Base-by-base conservation (phyloP, 2,329 filamentous ascomycete species). In the Aspergillus quadrilineatus region DNA sequence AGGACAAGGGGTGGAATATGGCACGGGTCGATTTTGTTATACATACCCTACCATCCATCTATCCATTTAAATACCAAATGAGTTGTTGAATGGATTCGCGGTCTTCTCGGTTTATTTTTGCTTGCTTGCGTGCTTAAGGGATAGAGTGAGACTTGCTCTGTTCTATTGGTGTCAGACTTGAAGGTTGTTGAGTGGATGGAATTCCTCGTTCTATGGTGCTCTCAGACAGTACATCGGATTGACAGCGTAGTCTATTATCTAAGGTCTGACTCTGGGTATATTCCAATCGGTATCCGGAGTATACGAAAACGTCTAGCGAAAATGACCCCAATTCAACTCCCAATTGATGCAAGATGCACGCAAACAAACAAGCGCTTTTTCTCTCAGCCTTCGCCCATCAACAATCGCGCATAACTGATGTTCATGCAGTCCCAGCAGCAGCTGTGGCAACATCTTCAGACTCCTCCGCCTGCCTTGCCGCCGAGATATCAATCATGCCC, bases 401-500 rank as follows among this genome's bases (percentile, higher is more conserved):
- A 22, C 22, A 22, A 4, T 22, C 22, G 3, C 22, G 1, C 22
- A 22, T 22, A 22, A 22, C 22, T 22, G 22, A 22, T 4, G 22
- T 22, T 37, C 39, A 42, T 9, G 39, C n/a, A 42, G n/a, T 48
- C 10, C 26, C 51, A 26, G 15, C 17, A 36, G 42, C 43, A 42
- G 43, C 46, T 14, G 37, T 48, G 45, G 45, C 22, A 22, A 22
- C 22, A 22, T 22, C 55, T 30, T 46, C 44, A 37, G 29, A 17
- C 17, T 55, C 58, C 34, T 56, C n/a, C 59, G 64, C 56, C 43
- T 59, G 55, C 28, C 59, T 53, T 14, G 50, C 56, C 14, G 51
- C 36, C 8, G 69, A 67, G 45, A 74, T 63, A 65, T 74, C 65
- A 32, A 75, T 65, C 30, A 73, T 45, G 3, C 72, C 72, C 34